phyloP scores from a whole-genome alignment of 1,139 yeast genomes.

The Spencermartinsiella ligniputridi region DNA sequence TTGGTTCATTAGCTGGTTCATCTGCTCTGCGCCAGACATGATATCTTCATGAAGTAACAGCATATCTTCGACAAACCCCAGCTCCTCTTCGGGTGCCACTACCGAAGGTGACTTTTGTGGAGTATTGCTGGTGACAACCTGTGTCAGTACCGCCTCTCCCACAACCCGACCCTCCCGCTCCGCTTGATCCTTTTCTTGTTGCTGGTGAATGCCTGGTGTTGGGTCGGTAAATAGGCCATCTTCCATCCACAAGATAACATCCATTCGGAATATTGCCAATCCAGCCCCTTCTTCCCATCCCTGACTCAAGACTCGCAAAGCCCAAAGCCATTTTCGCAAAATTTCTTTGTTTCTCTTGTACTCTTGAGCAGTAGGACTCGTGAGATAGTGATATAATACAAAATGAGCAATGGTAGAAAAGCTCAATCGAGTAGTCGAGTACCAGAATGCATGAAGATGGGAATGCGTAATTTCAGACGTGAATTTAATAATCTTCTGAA shows the following conservation, averaged over 20 bases:
- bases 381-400: slow-evolving; percentile 33
- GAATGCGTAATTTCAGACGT: slow-evolving; percentile 35
- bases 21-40: slow-evolving; percentile 27
- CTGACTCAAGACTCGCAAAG: slow-evolving; percentile 26
- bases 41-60: slow-evolving; percentile 26
- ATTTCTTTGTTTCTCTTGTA: slow-evolving; percentile 27
- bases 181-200: slow-evolving; percentile 1
- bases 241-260: slow-evolving; percentile 33
- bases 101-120: not conserved
- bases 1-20: slow-evolving; percentile 18
- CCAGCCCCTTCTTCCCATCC: slow-evolving; percentile 39
- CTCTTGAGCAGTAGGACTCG: slow-evolving; percentile 30
- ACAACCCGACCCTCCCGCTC: not conserved
- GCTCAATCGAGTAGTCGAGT: slow-evolving; percentile 31
- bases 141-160: not conserved
- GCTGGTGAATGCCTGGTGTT: slow-evolving; percentile 1
- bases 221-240: slow-evolving; percentile 17
- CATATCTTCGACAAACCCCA: slow-evolving; percentile 15
- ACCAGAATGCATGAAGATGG: slow-evolving; percentile 38
- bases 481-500: slow-evolving; percentile 30
- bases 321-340: slow-evolving; percentile 34
- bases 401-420: slow-evolving; percentile 35
- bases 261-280: slow-evolving; percentile 34
- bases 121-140: not conserved
- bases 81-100: not conserved